Conservation (phyloP, 2,329 filamentous ascomycete genomes). For the Neoascochyta sp. region DNA sequence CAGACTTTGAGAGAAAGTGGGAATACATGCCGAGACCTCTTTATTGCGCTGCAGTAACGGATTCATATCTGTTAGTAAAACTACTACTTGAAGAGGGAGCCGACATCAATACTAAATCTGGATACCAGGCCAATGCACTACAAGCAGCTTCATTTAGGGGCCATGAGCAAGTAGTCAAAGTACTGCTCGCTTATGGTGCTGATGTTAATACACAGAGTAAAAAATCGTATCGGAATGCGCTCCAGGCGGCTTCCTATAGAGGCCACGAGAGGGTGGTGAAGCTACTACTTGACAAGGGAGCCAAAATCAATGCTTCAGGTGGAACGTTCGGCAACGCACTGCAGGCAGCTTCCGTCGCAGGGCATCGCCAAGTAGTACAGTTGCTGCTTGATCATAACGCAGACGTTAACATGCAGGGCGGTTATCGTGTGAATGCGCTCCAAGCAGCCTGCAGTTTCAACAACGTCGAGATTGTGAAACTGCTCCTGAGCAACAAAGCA, state of each 20-base stretch:
- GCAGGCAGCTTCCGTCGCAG: not conserved
- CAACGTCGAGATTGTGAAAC: too few relatives aligned
- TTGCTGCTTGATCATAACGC: too few relatives aligned
- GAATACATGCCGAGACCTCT: constrained; percentile 11
- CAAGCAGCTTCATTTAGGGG: not conserved
- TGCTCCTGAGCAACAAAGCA: too few relatives aligned
- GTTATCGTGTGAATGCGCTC: not conserved
- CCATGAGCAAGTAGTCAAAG: not conserved
- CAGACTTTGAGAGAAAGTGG: constrained; percentile 4
- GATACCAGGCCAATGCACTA: not conserved
- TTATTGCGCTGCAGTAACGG: constrained; percentile 18
- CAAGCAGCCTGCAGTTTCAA: too few relatives aligned
- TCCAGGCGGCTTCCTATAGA: constrained; percentile 1
- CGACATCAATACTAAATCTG: constrained; percentile 1
- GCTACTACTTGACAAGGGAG: constrained; percentile 1
- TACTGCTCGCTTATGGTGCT: not conserved
- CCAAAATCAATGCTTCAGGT: not conserved
- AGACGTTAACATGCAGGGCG: not conserved
- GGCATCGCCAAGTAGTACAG: too few relatives aligned
- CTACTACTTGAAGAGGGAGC: constrained; percentile 4
- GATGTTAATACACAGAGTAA: not conserved
- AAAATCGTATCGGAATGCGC: not conserved
- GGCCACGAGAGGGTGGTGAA: constrained; percentile 1
- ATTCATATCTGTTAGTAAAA: constrained; percentile 11
- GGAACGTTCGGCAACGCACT: not conserved